These are phyloP conservation scores for Penicillium sp. DNA, from an alignment of 2,329 filamentous ascomycete species.

Conservation along the genomic window DNA sequence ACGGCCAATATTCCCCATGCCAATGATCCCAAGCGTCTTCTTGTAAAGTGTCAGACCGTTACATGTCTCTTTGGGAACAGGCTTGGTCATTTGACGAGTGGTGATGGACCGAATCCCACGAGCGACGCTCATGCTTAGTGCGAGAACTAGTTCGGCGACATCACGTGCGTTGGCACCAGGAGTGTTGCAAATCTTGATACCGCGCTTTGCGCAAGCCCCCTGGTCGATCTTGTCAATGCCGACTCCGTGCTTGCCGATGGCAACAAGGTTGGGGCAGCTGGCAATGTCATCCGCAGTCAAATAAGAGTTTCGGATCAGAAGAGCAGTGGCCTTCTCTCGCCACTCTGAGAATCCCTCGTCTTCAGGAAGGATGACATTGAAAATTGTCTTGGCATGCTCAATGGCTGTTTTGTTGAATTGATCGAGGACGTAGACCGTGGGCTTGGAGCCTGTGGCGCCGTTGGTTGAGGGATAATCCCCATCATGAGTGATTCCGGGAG, in stretches of 20 bases:
- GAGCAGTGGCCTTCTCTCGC: slow-evolving; percentile 46
- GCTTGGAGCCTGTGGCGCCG: slow-evolving; percentile 29
- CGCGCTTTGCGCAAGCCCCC: slow-evolving; percentile 43
- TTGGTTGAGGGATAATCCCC: slow-evolving; percentile 5
- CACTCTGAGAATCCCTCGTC: slow-evolving; percentile 45
- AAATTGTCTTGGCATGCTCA: slow-evolving; percentile 41
- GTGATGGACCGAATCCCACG: slow-evolving; percentile 39
- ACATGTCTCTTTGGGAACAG: slow-evolving; percentile 47
- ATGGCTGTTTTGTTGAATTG: slow-evolving; percentile 44
- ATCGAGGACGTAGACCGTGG: slow-evolving; percentile 49
- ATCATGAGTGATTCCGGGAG: slow-evolving; percentile 15
- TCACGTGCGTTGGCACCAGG: slow-evolving; percentile 51
- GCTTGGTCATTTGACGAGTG: slow-evolving; percentile 32
- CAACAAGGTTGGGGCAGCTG: slow-evolving; percentile 42
- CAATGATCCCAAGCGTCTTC: slow-evolving; percentile 45
- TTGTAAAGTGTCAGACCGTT: slow-evolving; percentile 43
- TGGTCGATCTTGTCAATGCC: slow-evolving; percentile 54
- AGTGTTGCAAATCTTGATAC: slow-evolving; percentile 53
- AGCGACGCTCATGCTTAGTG: slow-evolving; percentile 43
- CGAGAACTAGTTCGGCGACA: slow-evolving; percentile 47
- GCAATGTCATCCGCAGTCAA: slow-evolving; percentile 47
- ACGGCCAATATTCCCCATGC: slow-evolving; percentile 48
- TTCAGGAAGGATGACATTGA: slow-evolving; percentile 44
- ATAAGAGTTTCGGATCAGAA: slow-evolving; percentile 45
- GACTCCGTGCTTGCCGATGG: slow-evolving; percentile 54